A percentile compares a stretch with the other conserved stretches of the same genome.
phyloP scores from a whole-genome alignment of 1,139 yeast genomes.

The Kurtzmaniella natalensis region DNA sequence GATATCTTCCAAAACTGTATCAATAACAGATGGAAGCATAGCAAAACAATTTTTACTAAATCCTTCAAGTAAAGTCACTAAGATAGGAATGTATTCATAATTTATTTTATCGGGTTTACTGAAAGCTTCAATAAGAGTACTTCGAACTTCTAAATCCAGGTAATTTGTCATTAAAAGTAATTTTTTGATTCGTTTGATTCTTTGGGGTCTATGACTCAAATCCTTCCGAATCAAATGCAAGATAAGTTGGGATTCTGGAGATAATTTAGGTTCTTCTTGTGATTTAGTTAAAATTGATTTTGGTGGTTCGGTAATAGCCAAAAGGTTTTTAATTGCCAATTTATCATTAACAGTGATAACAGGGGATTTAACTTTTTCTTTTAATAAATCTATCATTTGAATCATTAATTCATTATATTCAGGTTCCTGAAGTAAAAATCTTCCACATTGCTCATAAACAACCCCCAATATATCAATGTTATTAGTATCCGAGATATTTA shows the following conservation, averaged over 20 bases:
- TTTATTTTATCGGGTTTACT: conserved; percentile 58
- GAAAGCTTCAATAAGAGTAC: conserved; percentile 49
- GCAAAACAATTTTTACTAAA: conserved; percentile 28
- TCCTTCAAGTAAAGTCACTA: conserved; percentile 32
- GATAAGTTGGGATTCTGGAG: conserved; percentile 49
- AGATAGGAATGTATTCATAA: conserved; percentile 47
- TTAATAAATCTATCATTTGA: conserved; percentile 58
- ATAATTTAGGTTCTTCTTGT: conserved; percentile 17
- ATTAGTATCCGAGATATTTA: conserved; percentile 47
- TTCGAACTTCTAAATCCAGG: conserved; percentile 32
- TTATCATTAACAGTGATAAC: conserved; percentile 53
- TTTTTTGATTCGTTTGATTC: conserved; percentile 26
- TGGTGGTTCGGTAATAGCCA: conserved; percentile 62
- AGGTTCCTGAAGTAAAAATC: conserved; percentile 57
- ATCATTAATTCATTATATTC: conserved; percentile 59
- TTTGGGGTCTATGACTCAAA: conserved; percentile 30
- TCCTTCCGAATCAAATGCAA: conserved; percentile 48
- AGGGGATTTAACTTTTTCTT: conserved; percentile 46
- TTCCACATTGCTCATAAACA: conserved; percentile 73
- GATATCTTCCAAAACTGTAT: conserved; percentile 61
- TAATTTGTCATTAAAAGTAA: conserved; percentile 48
- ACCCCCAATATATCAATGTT: conserved; percentile 64
- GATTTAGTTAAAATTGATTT: conserved; percentile 22
- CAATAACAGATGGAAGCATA: conserved; percentile 30
- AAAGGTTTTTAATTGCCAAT: conserved; percentile 56